A percentile compares a stretch with the other conserved stretches of the same genome.
Conservation (phyloP, 2,329 filamentous ascomycete species). For the Pezicula neosporulosa region DNA sequence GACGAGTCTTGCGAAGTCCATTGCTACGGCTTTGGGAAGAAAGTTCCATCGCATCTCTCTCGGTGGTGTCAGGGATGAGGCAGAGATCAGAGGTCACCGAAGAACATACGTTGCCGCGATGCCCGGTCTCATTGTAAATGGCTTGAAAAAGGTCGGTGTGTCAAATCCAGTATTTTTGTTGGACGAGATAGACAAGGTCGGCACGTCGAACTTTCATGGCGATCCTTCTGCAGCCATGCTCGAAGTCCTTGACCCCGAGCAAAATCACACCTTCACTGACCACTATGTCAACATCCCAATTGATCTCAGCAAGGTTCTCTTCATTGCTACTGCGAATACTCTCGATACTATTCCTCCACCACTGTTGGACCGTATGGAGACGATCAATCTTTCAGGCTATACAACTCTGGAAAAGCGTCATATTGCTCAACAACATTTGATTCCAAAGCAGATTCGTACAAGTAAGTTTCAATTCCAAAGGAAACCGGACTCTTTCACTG, state of each 20-base stretch:
- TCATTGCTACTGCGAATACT: conserved; percentile 95
- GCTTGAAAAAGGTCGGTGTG: conserved; percentile 91
- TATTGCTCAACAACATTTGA: conserved; percentile 88
- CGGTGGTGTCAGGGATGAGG: conserved; percentile 92
- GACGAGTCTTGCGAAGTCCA: conserved; percentile 89
- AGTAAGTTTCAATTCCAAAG: conserved; percentile 36
- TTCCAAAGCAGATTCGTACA: conserved; percentile 90
- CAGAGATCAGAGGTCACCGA: conserved; percentile 91
- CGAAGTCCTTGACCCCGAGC: conserved; percentile 94
- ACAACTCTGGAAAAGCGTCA: conserved; percentile 96
- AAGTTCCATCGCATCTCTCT: conserved; percentile 98
- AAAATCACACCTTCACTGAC: conserved; percentile 92
- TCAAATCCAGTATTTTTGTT: conserved; percentile 93
- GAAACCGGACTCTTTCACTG: neutral
- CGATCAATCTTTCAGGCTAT: conserved; percentile 88
- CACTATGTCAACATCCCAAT: conserved; percentile 96
- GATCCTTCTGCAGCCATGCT: conserved; percentile 97
- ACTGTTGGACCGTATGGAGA: conserved; percentile 95
- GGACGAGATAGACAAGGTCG: conserved; percentile 97
- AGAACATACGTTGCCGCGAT: conserved; percentile 98
- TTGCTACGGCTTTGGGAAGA: conserved; percentile 85
- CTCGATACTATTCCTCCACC: conserved; percentile 94
- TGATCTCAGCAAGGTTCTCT: conserved; percentile 92
- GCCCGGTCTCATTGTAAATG: conserved; percentile 92
- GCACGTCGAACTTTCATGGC: conserved; percentile 81